Evolutionary conservation across 495 filamentous ascomycete species (phyloP), one percentile per base, ranked within the genome.

Genomic region (Penicillium longicatenatum): DNA sequence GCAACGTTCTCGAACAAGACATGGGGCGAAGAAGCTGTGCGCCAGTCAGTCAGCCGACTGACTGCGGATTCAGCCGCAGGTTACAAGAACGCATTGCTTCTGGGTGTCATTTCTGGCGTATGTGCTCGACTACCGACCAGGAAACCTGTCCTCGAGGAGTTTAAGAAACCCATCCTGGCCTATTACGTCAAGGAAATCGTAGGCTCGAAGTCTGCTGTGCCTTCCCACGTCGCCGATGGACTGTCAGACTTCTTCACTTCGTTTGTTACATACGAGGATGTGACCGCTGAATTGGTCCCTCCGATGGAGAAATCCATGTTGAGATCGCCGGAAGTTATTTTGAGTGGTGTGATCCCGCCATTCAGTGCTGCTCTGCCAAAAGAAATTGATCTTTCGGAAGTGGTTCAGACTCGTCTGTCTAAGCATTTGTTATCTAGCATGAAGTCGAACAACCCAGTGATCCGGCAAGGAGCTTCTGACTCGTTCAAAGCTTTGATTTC

Each of bases 141-240:
- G 37, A 87, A 84, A 55, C 70, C 80, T 6, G 66, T 85, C 16
- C 60, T 98, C 16, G 78, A 82, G 41, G 75, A 78, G 31, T 73
- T 81, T 22, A 96, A 92, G 76, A 79, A 82, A 57, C 73, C 86
- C 21, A 89, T 92, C 61, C 84, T 90, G 62, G 68, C 83, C 11
- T 98, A 93, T 70, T 97, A 93, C 63, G 76, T 83, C 11, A 87
- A 93, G 57, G 93, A 98, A 62, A 80, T 98, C 37, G 72, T 97
- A 50, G 88, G 89, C 33, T 96, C 94, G 7, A 83, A 89, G 55
- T 85, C 83, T 4, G 73, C 77, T 2, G 77, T 97, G 17, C 86
- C 92, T 0, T 50, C 67, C 21, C 90, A 96, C 66, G 82, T 96
- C 57, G 86, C 88, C 1, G 75, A 76, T 64, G 89, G 84, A 2